Evolutionary conservation across 805 yeast species (phyloP).

Genomic region (Myxozyma vanderwaltii): DNA sequence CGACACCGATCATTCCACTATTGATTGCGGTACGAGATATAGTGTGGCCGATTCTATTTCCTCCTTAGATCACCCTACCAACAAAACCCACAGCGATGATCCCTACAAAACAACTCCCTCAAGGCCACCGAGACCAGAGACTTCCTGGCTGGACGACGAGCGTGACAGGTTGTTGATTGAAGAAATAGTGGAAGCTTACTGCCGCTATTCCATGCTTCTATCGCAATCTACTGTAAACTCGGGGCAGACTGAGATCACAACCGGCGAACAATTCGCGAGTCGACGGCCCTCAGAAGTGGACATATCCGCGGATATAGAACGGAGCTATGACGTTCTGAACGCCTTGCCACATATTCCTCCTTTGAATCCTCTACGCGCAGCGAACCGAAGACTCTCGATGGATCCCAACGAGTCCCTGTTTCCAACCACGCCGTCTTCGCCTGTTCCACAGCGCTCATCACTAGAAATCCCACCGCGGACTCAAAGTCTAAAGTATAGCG

Average conservation of each 20-base stretch:
- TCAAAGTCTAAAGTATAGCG: slow-evolving; percentile 13
- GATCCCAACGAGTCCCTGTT: slow-evolving; percentile 14
- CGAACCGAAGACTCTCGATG: slow-evolving; percentile 4
- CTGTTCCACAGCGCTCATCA: background rate
- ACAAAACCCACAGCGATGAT: background rate
- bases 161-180: slow-evolving; percentile 14
- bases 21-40: background rate
- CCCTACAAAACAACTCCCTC: slow-evolving; percentile 19
- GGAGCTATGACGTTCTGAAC: background rate
- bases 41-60: background rate
- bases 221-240: slow-evolving; percentile 6
- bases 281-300: slow-evolving; percentile 24
- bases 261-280: slow-evolving; percentile 9
- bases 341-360: slow-evolving; percentile 2
- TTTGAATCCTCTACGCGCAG: background rate
- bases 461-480: slow-evolving; percentile 7
- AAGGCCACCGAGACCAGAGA: slow-evolving; percentile 24
- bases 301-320: background rate
- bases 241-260: background rate
- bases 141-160: slow-evolving; percentile 17
- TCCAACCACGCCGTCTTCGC: background rate
- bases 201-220: slow-evolving; percentile 15
- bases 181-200: slow-evolving; percentile 23
- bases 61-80: background rate
- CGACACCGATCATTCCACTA: background rate